Evolutionary conservation across 2,329 filamentous ascomycete genomes (phyloP).

Genomic region (Zymoseptoria passerinii): DNA sequence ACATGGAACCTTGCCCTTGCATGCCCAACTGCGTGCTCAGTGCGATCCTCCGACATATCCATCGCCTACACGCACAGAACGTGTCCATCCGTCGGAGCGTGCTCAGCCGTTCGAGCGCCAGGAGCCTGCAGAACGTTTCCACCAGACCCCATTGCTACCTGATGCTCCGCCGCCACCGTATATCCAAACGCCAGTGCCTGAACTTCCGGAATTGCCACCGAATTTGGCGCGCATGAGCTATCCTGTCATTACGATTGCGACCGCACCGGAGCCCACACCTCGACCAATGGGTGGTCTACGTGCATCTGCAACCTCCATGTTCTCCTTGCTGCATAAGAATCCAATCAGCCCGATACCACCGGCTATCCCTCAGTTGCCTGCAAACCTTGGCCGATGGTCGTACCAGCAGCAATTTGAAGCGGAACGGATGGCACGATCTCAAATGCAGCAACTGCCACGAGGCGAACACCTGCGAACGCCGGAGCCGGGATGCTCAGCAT

Average conservation of each 20-base stretch:
- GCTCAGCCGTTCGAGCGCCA: neutral
- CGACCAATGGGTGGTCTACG: neutral
- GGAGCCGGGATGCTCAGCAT: neutral
- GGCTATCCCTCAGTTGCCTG: neutral
- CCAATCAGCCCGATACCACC: neutral
- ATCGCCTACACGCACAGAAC: neutral
- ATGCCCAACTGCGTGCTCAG: neutral
- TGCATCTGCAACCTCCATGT: neutral
- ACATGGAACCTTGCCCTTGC: neutral
- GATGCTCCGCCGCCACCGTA: constrained; percentile 4
- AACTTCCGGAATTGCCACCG: neutral
- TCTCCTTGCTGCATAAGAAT: neutral
- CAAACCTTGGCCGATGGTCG: neutral
- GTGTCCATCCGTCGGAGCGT: neutral
- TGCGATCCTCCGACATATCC: neutral
- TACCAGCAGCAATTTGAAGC: neutral
- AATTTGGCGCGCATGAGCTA: neutral
- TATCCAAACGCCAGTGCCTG: neutral
- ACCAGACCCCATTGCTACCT: neutral
- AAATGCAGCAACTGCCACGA: neutral
- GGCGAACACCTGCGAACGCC: neutral
- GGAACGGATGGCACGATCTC: neutral
- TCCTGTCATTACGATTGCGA: neutral
- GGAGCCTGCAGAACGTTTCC: neutral
- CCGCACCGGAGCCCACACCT: neutral